Conservation (phyloP, 306 rosid genomes). For the Cicer cuneatum region DNA sequence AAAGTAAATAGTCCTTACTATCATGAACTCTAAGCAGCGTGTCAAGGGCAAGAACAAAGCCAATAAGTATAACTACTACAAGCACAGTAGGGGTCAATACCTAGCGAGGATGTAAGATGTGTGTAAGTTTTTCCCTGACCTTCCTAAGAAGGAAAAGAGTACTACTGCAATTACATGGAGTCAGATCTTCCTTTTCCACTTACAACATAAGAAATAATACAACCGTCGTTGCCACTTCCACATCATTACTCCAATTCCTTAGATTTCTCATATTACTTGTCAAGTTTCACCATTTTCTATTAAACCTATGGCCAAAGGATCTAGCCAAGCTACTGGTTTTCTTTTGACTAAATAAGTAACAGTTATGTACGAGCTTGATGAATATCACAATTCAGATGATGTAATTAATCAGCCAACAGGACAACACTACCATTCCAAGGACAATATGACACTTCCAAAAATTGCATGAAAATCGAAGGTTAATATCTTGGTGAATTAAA, state of each 20-base stretch:
- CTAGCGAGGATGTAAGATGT: slow-evolving; percentile 23
- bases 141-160: slow-evolving; percentile 20
- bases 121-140: slow-evolving; percentile 16
- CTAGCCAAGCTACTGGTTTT: slow-evolving; percentile 28
- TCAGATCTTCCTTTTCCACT: slow-evolving; percentile 26
- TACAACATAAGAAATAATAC: slow-evolving; percentile 25
- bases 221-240: background rate
- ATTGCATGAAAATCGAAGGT: slow-evolving; percentile 21
- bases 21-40: slow-evolving; percentile 21
- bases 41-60: slow-evolving; percentile 3
- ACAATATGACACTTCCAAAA: slow-evolving; percentile 5
- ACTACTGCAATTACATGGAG: slow-evolving; percentile 9
- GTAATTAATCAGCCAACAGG: slow-evolving; percentile 32
- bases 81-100: slow-evolving; percentile 1
- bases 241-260: slow-evolving; percentile 29
- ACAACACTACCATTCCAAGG: slow-evolving; percentile 21
- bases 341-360: slow-evolving; percentile 12
- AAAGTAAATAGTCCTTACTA: slow-evolving; percentile 19
- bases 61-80: slow-evolving; percentile 23
- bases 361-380: slow-evolving; percentile 11
- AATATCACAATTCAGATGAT: slow-evolving; percentile 29
- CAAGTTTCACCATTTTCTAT: slow-evolving; percentile 27
- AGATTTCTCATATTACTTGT: slow-evolving; percentile 13
- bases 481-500: slow-evolving; percentile 3
- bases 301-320: slow-evolving; percentile 16